Evolutionary conservation across 2,329 filamentous ascomycete species (phyloP).

Genomic region (Exophiala aquamarina): DNA sequence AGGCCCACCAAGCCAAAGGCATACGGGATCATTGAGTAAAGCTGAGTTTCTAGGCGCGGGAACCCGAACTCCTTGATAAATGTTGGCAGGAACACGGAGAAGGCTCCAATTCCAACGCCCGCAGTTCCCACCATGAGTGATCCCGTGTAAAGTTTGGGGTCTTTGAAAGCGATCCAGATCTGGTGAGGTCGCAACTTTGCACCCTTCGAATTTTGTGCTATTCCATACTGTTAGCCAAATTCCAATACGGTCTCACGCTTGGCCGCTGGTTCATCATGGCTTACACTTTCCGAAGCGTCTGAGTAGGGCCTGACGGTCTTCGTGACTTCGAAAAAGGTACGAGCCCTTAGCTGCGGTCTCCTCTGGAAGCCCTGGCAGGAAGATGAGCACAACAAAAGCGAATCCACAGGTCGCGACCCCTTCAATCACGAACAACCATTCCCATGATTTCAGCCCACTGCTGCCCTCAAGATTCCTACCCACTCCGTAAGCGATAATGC

Average conservation of each 20-base stretch:
- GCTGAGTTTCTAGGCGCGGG: background rate
- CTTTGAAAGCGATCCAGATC: constrained; percentile 1
- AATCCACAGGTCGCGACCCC: background rate
- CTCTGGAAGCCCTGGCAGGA: background rate
- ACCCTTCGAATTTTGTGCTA: background rate
- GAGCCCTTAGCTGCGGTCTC: background rate
- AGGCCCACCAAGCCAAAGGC: background rate
- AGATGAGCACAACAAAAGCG: background rate
- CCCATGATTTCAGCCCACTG: background rate
- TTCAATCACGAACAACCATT: constrained; percentile 1
- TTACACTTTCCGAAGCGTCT: background rate
- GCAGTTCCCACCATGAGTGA: background rate
- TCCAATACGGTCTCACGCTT: too few species aligned
- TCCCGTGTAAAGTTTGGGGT: background rate
- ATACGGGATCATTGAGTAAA: constrained; percentile 6
- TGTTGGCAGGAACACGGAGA: background rate
- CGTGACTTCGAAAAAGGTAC: background rate
- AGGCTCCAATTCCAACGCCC: background rate
- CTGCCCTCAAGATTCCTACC: background rate
- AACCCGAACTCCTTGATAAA: constrained; percentile 4
- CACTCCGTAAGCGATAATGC: background rate
- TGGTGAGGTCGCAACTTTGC: constrained; percentile 1
- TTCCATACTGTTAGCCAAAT: background rate
- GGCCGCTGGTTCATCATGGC: too few species aligned
- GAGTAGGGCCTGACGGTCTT: background rate